phyloP scores from a whole-genome alignment of 805 yeast species.

The Kodamaea nitidulidarum region DNA sequence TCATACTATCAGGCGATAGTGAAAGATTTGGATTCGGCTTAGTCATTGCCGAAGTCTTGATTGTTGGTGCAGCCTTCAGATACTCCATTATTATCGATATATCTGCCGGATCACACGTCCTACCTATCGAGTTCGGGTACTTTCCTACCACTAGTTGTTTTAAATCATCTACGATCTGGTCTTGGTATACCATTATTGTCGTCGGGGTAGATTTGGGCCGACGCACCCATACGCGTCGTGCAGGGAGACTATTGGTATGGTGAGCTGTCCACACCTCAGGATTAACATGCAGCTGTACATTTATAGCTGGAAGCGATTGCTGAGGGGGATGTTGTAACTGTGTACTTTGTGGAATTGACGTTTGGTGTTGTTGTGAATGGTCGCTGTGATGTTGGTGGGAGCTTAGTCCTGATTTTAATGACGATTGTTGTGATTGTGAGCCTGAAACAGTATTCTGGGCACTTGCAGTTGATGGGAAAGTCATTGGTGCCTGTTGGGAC shows the following conservation, averaged over 20 bases:
- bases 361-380: too few relatives aligned
- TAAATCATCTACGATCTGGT: conserved; percentile 77
- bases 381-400: neutral
- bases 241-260: neutral
- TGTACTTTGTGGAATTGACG: neutral
- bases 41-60: neutral
- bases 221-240: conserved; percentile 52
- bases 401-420: too few relatives aligned
- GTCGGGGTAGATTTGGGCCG: conserved; percentile 58
- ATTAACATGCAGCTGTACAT: neutral
- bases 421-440: too few relatives aligned
- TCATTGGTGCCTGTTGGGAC: neutral
- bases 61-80: conserved; percentile 7
- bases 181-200: conserved; percentile 54
- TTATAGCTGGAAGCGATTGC: neutral
- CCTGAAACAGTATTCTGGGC: neutral
- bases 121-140: conserved; percentile 63
- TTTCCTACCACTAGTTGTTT: conserved; percentile 60
- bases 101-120: conserved; percentile 67
- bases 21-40: conserved; percentile 1
- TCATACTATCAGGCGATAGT: conserved; percentile 14
- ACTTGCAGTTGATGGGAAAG: neutral
- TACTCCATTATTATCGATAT: conserved; percentile 37
- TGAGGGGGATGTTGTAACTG: too few relatives aligned
- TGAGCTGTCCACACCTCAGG: neutral